Base-by-base conservation (phyloP, 2,329 filamentous ascomycete species). In the Microthyrium microscopicum region DNA sequence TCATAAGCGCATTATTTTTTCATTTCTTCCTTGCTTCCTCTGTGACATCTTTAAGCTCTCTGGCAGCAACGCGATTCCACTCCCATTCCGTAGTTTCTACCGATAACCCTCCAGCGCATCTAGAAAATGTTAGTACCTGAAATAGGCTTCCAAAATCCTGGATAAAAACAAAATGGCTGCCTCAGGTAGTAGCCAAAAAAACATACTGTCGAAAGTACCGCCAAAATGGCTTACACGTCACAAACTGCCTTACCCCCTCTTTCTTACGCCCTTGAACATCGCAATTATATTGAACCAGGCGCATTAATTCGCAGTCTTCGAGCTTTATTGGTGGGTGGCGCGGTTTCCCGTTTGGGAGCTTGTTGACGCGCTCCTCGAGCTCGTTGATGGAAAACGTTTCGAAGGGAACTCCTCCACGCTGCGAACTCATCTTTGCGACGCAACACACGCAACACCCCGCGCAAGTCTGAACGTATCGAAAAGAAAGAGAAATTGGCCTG, bases 1-100 rank as follows among this genome's bases (percentile, higher is more conserved):
- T 13, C 22, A 13, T 9, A 9, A 9, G 22, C 9, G 22, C 22
- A 25, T 9, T 13, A 13, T 9, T 9, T 13, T 9, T 25, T 25
- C 22, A 25, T 25, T 25, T 25, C 9, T 13, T 25, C 9, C 22
- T 9, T 13, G 22, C n/a, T n/a, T n/a, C n/a, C n/a, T n/a, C n/a
- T n/a, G n/a, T n/a, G n/a, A n/a, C n/a, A n/a, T n/a, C n/a, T n/a
- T n/a, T n/a, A n/a, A n/a, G n/a, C n/a, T n/a, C n/a, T n/a, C n/a
- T n/a, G n/a, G n/a, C n/a, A n/a, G n/a, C n/a, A n/a, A n/a, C n/a
- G n/a, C n/a, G n/a, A n/a, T n/a, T 15, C 17, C 49, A 58, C 46
- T 74, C 70, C 68, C 67, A 72, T 31, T 60, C 57, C 22, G 71
- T 76, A 21, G 70, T 75, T 49, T 76, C 71, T 11, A 74, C 66